These are phyloP conservation scores for Akanthomyces muscarius DNA, from an alignment of 2,329 filamentous ascomycete species.

Conservation along the genomic window DNA sequence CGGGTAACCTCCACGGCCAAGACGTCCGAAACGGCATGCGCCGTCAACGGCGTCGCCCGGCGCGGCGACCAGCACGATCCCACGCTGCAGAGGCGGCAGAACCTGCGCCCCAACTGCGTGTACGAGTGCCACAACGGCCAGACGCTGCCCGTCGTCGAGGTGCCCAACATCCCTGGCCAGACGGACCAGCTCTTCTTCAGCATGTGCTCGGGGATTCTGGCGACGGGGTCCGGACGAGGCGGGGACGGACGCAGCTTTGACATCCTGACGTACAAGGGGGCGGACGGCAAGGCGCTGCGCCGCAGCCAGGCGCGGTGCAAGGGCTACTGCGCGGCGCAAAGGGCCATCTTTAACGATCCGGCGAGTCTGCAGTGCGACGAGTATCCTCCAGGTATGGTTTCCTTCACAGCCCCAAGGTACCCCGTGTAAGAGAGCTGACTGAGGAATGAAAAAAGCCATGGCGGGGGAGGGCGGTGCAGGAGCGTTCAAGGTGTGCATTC, in stretches of 20 bases:
- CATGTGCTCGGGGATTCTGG: constrained; percentile 6
- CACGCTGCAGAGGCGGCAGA: background rate
- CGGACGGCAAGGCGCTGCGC: background rate
- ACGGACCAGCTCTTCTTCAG: constrained; percentile 6
- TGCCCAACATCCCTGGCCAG: background rate
- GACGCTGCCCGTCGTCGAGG: constrained; percentile 4
- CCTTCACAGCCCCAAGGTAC: too few relatives aligned
- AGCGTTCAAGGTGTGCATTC: background rate
- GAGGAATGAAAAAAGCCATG: background rate
- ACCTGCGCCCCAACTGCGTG: background rate
- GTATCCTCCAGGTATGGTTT: background rate
- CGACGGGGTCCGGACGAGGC: background rate
- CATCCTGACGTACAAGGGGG: background rate
- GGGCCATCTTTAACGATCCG: constrained; percentile 1
- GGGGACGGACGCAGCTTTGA: constrained; percentile 9
- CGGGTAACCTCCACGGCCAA: background rate
- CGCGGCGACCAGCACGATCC: constrained; percentile 3
- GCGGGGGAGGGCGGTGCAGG: background rate
- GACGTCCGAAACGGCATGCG: background rate
- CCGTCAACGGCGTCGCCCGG: background rate
- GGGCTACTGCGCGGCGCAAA: constrained; percentile 1
- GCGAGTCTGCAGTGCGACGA: background rate
- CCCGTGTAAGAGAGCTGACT: too few relatives aligned
- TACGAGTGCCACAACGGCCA: constrained; percentile 5
- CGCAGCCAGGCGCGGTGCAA: constrained; percentile 8